Conservation (phyloP, 176 grass and related monocot genomes). For the Phoenix roebelenii region DNA sequence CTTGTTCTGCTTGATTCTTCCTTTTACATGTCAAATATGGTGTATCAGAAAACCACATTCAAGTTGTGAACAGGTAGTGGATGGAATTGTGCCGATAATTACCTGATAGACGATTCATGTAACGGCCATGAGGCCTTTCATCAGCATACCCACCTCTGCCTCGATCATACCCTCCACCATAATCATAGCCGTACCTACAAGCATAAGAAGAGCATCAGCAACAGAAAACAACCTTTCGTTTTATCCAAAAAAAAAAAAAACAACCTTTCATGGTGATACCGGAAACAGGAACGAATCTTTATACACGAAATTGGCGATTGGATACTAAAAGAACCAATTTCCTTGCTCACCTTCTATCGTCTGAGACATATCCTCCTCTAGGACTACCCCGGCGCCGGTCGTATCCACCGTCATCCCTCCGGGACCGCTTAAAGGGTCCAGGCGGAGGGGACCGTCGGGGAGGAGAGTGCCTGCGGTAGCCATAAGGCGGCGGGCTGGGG, state of each 20-base stretch:
- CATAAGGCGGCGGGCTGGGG: slow-evolving; percentile 45
- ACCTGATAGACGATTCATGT: slow-evolving; percentile 13
- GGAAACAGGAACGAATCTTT: neutral
- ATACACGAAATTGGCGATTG: neutral
- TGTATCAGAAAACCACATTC: too few species aligned
- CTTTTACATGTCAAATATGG: too few species aligned
- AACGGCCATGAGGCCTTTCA: slow-evolving; percentile 13
- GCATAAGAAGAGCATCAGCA: neutral
- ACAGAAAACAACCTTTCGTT: neutral
- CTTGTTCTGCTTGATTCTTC: too few species aligned
- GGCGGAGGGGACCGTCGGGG: slow-evolving; percentile 10
- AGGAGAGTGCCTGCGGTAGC: slow-evolving; percentile 23
- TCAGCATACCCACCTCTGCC: slow-evolving; percentile 14
- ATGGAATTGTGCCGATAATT: neutral
- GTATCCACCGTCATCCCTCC: slow-evolving; percentile 16
- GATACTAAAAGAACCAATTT: neutral
- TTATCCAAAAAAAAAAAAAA: too few species aligned
- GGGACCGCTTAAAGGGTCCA: slow-evolving; percentile 5
- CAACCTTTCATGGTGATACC: neutral
- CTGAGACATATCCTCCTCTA: slow-evolving; percentile 4
- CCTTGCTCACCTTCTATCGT: slow-evolving; percentile 5
- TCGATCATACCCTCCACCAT: slow-evolving; percentile 13
- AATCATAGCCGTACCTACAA: slow-evolving; percentile 15
- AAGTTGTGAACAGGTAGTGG: too few species aligned
- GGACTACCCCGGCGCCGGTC: slow-evolving; percentile 14